Conservation (phyloP, 768 basidiomycete species). For the Psilocybe sp. region DNA sequence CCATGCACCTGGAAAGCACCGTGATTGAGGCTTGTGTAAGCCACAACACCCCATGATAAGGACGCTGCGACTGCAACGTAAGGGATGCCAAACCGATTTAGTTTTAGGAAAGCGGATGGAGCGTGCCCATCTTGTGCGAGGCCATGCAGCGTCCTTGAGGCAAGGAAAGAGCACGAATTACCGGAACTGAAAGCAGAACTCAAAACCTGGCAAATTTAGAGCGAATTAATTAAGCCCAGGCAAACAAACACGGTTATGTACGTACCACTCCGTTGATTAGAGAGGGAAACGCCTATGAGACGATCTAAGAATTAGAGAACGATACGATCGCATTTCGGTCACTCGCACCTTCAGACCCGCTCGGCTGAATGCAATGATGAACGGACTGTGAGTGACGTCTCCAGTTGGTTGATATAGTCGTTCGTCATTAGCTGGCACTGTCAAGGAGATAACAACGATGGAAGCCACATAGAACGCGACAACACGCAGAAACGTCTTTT, state of each 20-base stretch:
- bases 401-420: constrained; percentile 21
- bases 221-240: background rate
- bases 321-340: background rate
- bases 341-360: constrained; percentile 53
- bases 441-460: constrained; percentile 61
- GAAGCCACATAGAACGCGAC: constrained; percentile 48
- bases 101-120: constrained; percentile 25
- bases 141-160: constrained; percentile 36
- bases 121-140: constrained; percentile 38
- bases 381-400: constrained; percentile 60
- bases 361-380: constrained; percentile 65
- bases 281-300: constrained; percentile 26
- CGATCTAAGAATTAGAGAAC: background rate
- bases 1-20: constrained; percentile 25
- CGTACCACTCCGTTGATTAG: constrained; percentile 54
- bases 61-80: constrained; percentile 24
- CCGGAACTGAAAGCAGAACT: constrained; percentile 59
- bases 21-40: constrained; percentile 23
- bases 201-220: constrained; percentile 29
- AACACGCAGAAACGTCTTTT: constrained; percentile 44
- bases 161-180: constrained; percentile 49
- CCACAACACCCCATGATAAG: constrained; percentile 22
- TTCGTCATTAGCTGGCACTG: constrained; percentile 60
- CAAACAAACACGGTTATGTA: background rate
- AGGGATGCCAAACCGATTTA: constrained; percentile 30